phyloP scores from a whole-genome alignment of 805 yeast genomes.

The Starmera dryadoides region DNA sequence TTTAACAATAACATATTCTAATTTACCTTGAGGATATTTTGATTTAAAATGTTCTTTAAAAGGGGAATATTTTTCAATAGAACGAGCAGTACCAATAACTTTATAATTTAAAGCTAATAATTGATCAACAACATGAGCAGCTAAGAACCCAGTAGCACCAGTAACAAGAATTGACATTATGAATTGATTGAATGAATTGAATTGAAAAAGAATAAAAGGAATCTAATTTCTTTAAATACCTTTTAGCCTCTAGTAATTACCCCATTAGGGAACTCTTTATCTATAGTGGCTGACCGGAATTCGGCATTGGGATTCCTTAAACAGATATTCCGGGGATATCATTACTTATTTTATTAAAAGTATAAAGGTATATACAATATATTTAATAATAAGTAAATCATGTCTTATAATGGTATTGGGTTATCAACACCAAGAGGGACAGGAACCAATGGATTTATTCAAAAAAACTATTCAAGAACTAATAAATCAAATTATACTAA shows the following conservation, averaged over 20 bases:
- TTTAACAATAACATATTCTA: constrained; percentile 33
- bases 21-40: constrained; percentile 21
- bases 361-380: too few species aligned
- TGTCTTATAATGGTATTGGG: constrained; percentile 57
- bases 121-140: constrained; percentile 29
- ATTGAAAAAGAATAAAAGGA: too few species aligned
- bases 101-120: constrained; percentile 27
- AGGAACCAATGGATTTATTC: constrained; percentile 57
- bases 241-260: too few species aligned
- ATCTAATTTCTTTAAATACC: too few species aligned
- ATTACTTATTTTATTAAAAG: too few species aligned
- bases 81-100: constrained; percentile 26
- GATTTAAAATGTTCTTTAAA: constrained; percentile 14
- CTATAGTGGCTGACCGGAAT: too few species aligned
- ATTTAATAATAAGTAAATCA: too few species aligned
- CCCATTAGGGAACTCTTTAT: too few species aligned
- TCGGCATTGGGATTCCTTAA: too few species aligned
- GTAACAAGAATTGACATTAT: constrained; percentile 23
- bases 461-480: constrained; percentile 30
- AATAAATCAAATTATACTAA: constrained; percentile 11
- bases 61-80: constrained; percentile 18
- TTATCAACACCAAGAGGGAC: constrained; percentile 51
- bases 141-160: constrained; percentile 38
- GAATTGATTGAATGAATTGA: neutral
- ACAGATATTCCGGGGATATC: too few species aligned